Evolutionary conservation across 345 rosid genomes (phyloP).

Genomic region (Brassica juncea): DNA sequence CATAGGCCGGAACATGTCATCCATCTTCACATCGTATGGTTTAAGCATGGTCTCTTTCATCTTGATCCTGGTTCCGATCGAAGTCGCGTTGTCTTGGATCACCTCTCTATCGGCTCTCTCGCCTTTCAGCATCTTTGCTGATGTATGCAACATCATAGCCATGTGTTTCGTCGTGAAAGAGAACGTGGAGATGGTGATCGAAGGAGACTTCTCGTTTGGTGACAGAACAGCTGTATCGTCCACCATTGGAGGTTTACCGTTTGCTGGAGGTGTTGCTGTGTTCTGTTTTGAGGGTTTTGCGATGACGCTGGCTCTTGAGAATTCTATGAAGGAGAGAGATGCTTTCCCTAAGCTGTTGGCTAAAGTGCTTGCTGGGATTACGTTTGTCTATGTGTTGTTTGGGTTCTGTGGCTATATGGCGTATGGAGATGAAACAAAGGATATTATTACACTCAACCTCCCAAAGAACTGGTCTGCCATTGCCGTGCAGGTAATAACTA

Average conservation of each 20-base stretch:
- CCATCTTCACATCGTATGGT: constrained; percentile 52
- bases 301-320: constrained; percentile 82
- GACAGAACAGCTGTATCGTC: constrained; percentile 69
- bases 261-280: constrained; percentile 91
- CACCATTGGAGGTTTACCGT: constrained; percentile 67
- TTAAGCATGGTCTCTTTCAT: constrained; percentile 51
- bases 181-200: constrained; percentile 53
- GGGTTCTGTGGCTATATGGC: constrained; percentile 91
- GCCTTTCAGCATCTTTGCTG: constrained; percentile 80
- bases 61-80: constrained; percentile 70
- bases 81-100: constrained; percentile 77
- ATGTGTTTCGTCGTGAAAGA: constrained; percentile 76
- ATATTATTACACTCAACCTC: constrained; percentile 80
- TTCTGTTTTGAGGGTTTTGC: constrained; percentile 97
- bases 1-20: constrained; percentile 80
- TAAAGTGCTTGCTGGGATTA: constrained; percentile 63
- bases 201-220: constrained; percentile 65
- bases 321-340: constrained; percentile 72
- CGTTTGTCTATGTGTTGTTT: constrained; percentile 62
- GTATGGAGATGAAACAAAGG: constrained; percentile 76
- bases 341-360: constrained; percentile 64
- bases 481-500: constrained; percentile 65
- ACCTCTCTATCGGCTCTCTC: constrained; percentile 70
- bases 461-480: constrained; percentile 74
- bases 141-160: constrained; percentile 71